Evolutionary conservation across 345 rosid genomes (phyloP).

Genomic region (Dovyalis caffra): DNA sequence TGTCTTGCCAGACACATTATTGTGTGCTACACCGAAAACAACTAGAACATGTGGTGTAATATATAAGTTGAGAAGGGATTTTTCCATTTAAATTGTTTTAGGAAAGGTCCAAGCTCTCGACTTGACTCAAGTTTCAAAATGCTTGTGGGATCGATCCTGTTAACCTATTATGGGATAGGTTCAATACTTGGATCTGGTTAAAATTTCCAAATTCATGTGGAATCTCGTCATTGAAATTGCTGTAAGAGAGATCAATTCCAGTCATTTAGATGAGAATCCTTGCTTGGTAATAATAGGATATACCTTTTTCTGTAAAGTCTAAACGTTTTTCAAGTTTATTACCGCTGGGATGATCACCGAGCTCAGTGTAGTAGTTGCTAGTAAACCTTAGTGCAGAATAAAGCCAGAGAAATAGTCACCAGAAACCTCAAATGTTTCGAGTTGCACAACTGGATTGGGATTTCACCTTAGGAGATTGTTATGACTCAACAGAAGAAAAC

Average conservation of each 20-base stretch:
- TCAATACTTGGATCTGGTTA: neutral
- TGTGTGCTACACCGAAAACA: constrained; percentile 33
- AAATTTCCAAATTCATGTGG: constrained; percentile 29
- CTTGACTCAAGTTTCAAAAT: constrained; percentile 15
- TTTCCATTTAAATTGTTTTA: constrained; percentile 21
- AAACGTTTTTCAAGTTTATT: constrained; percentile 3
- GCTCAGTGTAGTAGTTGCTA: too few relatives aligned
- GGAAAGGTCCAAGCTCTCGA: constrained; percentile 41
- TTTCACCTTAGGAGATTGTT: constrained; percentile 19
- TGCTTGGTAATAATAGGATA: constrained; percentile 4
- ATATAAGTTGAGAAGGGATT: constrained; percentile 25
- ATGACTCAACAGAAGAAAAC: constrained; percentile 18
- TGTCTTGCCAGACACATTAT: constrained; percentile 31
- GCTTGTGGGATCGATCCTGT: constrained; percentile 17
- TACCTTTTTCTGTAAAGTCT: neutral
- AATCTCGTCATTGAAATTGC: constrained; percentile 31
- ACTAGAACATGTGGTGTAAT: constrained; percentile 9
- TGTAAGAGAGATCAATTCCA: constrained; percentile 40
- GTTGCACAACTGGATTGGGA: constrained; percentile 14
- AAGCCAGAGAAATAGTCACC: constrained; percentile 8
- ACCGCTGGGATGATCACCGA: too few relatives aligned
- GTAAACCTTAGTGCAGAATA: neutral
- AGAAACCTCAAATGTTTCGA: constrained; percentile 1
- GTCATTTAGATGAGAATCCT: neutral
- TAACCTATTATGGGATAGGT: constrained; percentile 18